These are phyloP conservation scores for Kockovaella imperatae DNA, from an alignment of 768 basidiomycete species.

Conservation along the genomic window DNA sequence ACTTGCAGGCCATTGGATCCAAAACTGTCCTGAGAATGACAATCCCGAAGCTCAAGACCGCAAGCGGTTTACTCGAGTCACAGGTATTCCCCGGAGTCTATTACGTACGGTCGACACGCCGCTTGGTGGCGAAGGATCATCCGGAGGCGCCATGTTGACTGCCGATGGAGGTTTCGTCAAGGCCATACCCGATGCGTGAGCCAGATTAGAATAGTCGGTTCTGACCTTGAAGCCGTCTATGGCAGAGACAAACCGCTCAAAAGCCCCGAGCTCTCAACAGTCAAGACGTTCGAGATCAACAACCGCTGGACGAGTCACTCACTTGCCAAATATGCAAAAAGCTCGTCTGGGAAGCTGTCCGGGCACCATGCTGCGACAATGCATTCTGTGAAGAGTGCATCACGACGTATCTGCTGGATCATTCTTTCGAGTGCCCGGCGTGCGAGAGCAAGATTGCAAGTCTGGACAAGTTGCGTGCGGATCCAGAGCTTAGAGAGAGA, in stretches of 20 bases:
- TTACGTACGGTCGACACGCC: constrained; percentile 88
- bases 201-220: not conserved
- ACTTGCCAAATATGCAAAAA: constrained; percentile 86
- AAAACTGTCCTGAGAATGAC: constrained; percentile 95
- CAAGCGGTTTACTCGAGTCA: constrained; percentile 93
- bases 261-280: constrained; percentile 71
- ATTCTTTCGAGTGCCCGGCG: constrained; percentile 87
- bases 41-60: constrained; percentile 90
- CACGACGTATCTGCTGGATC: constrained; percentile 83
- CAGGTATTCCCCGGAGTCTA: constrained; percentile 96
- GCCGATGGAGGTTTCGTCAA: constrained; percentile 97
- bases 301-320: constrained; percentile 68
- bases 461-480: constrained; percentile 73
- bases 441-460: constrained; percentile 82
- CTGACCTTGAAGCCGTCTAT: constrained; percentile 60
- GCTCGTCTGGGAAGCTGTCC: constrained; percentile 87
- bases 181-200: constrained; percentile 91
- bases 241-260: constrained; percentile 68
- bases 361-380: constrained; percentile 88
- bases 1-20: constrained; percentile 89
- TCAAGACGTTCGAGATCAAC: constrained; percentile 74
- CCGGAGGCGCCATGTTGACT: constrained; percentile 93
- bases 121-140: constrained; percentile 41
- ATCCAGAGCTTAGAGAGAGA: constrained; percentile 68
- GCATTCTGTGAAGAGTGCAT: constrained; percentile 96